Evolutionary conservation across 176 grass and related monocot genomes (phyloP).

Genomic region (Aechmea fasciata): DNA sequence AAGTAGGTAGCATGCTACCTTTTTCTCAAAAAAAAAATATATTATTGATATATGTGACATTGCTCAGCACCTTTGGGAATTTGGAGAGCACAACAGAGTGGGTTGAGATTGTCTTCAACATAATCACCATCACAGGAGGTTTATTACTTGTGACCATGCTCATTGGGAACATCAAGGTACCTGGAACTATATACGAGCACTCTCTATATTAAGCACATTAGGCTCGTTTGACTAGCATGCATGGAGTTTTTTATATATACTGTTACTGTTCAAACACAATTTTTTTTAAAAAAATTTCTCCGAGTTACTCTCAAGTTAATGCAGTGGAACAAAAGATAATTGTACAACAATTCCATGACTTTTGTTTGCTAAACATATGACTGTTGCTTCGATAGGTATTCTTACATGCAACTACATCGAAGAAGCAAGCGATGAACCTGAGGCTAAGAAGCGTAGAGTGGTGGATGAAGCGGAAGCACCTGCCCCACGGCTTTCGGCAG

Average conservation of each 20-base stretch:
- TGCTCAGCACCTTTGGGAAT: constrained; percentile 64
- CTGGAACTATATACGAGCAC: not conserved
- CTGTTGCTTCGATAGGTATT: constrained; percentile 32
- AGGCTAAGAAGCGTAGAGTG: constrained; percentile 52
- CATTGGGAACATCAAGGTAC: constrained; percentile 93
- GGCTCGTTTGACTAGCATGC: too few relatives aligned
- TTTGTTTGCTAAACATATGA: not conserved
- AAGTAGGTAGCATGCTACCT: too few relatives aligned
- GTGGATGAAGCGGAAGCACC: constrained; percentile 67
- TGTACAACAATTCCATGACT: too few relatives aligned
- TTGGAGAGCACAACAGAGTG: constrained; percentile 93
- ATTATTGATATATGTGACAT: not conserved
- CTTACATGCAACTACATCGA: constrained; percentile 84
- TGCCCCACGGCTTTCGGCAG: constrained; percentile 39
- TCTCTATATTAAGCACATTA: too few relatives aligned
- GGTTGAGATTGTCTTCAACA: constrained; percentile 96
- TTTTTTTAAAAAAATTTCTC: too few relatives aligned
- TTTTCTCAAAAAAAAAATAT: too few relatives aligned
- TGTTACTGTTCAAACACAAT: not conserved
- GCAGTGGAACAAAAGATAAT: too few relatives aligned
- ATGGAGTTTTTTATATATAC: too few relatives aligned
- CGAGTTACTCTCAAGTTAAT: too few relatives aligned
- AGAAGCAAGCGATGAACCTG: constrained; percentile 76
- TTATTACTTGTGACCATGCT: constrained; percentile 88
- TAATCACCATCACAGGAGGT: constrained; percentile 66